Evolutionary conservation across 768 basidiomycete species (phyloP).

Genomic region (Amanita fuliginea): DNA sequence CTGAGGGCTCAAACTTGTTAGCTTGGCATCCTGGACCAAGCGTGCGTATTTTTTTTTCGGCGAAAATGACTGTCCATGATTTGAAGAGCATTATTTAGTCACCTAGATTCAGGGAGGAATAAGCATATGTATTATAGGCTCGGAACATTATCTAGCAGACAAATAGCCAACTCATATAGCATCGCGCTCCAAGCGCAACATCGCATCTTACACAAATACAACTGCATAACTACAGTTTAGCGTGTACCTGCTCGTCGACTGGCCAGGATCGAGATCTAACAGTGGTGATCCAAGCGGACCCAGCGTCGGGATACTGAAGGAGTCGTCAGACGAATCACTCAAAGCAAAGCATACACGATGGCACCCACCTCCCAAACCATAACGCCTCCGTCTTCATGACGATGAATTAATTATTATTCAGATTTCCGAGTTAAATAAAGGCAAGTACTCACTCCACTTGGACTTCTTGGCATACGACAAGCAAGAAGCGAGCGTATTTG

Average conservation of each 20-base stretch:
- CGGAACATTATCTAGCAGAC: too few species aligned
- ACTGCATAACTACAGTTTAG: neutral
- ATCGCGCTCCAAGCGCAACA: neutral
- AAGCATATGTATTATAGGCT: too few species aligned
- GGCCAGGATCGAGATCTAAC: neutral
- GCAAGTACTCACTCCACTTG: slow-evolving; percentile 42
- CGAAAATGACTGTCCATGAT: too few species aligned
- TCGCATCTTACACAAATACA: neutral
- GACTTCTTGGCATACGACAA: slow-evolving; percentile 34
- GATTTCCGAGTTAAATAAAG: neutral
- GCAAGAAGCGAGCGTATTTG: slow-evolving; percentile 39
- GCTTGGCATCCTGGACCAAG: too few species aligned
- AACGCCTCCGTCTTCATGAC: neutral
- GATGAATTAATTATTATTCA: neutral
- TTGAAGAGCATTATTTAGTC: too few species aligned
- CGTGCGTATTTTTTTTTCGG: too few species aligned
- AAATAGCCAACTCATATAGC: neutral
- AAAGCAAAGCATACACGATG: neutral
- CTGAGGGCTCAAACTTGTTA: too few species aligned
- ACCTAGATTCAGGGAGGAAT: too few species aligned
- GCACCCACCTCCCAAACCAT: neutral
- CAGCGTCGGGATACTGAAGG: neutral
- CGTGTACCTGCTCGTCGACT: neutral
- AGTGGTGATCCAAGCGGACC: neutral
- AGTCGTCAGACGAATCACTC: neutral